These are phyloP conservation scores for Hyaloscypha hepaticicola DNA, from an alignment of 495 filamentous ascomycete species.

Conservation along the genomic window DNA sequence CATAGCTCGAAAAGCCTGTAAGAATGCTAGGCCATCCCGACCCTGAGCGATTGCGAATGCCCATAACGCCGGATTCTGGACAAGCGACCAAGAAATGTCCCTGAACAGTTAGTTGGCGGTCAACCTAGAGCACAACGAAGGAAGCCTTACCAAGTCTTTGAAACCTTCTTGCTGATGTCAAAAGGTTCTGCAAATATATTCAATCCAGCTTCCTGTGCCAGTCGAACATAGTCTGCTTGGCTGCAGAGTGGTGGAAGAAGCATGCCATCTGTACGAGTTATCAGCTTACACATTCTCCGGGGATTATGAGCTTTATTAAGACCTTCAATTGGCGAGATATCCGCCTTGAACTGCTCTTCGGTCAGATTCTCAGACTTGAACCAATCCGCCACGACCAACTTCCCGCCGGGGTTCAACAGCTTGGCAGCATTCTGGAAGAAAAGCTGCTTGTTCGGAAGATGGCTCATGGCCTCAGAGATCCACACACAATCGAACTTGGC, in stretches of 20 bases:
- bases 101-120: slow-evolving; percentile 32
- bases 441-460: slow-evolving; percentile 54
- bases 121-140: background rate
- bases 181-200: slow-evolving; percentile 42
- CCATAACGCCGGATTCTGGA: slow-evolving; percentile 56
- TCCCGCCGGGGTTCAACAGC: slow-evolving; percentile 44
- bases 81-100: slow-evolving; percentile 60
- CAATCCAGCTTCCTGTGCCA: slow-evolving; percentile 47
- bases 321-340: slow-evolving; percentile 57
- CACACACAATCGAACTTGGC: slow-evolving; percentile 51
- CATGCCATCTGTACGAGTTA: slow-evolving; percentile 48
- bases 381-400: slow-evolving; percentile 57
- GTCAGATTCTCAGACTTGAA: slow-evolving; percentile 48
- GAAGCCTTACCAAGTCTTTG: slow-evolving; percentile 54
- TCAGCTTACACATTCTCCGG: slow-evolving; percentile 9
- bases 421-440: slow-evolving; percentile 50
- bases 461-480: slow-evolving; percentile 59
- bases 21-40: slow-evolving; percentile 54
- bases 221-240: slow-evolving; percentile 46
- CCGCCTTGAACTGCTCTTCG: slow-evolving; percentile 42
- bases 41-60: slow-evolving; percentile 57
- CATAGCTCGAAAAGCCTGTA: slow-evolving; percentile 60
- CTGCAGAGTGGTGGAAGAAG: slow-evolving; percentile 53
- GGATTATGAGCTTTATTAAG: background rate
- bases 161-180: slow-evolving; percentile 56